Conservation (phyloP, 345 rosid species). For the Alliaria petiolata region DNA sequence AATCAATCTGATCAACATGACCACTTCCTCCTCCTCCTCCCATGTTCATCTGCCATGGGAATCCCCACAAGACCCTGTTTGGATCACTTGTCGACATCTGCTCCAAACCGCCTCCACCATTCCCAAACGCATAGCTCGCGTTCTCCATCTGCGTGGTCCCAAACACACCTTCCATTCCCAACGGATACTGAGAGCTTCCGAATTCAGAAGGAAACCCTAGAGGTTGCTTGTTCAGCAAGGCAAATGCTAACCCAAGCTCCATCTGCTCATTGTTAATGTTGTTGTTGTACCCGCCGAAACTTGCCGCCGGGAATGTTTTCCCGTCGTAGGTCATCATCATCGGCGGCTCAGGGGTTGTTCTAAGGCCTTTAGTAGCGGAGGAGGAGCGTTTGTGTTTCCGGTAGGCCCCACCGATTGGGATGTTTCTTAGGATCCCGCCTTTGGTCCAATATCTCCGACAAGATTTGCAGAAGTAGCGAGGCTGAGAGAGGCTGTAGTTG, state of each 20-base stretch:
- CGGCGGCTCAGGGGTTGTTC: constrained; percentile 33
- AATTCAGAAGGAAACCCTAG: constrained; percentile 40
- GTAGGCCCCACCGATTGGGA: constrained; percentile 73
- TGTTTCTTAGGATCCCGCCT: constrained; percentile 68
- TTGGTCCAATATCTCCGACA: constrained; percentile 88
- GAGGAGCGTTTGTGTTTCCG: constrained; percentile 62
- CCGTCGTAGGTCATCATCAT: constrained; percentile 12
- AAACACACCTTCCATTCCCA: constrained; percentile 13
- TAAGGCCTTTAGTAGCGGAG: constrained; percentile 31
- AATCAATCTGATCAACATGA: constrained; percentile 34
- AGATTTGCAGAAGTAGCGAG: constrained; percentile 79
- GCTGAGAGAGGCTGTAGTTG: constrained; percentile 81
- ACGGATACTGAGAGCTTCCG: constrained; percentile 13
- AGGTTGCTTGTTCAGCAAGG: constrained; percentile 58
- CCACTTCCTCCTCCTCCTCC: constrained; percentile 22
- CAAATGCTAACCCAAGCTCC: constrained; percentile 68
- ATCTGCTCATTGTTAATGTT: constrained; percentile 40
- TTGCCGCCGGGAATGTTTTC: constrained; percentile 30
- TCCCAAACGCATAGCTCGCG: constrained; percentile 22
- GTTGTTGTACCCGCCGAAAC: constrained; percentile 16
- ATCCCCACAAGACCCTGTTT: constrained; percentile 49
- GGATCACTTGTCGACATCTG: constrained; percentile 33
- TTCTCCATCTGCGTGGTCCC: constrained; percentile 5
- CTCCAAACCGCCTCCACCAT: constrained; percentile 32
- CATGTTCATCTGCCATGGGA: constrained; percentile 60